Evolutionary conservation across 2,329 filamentous ascomycete species (phyloP).

Genomic region (Thyridium curvatum): DNA sequence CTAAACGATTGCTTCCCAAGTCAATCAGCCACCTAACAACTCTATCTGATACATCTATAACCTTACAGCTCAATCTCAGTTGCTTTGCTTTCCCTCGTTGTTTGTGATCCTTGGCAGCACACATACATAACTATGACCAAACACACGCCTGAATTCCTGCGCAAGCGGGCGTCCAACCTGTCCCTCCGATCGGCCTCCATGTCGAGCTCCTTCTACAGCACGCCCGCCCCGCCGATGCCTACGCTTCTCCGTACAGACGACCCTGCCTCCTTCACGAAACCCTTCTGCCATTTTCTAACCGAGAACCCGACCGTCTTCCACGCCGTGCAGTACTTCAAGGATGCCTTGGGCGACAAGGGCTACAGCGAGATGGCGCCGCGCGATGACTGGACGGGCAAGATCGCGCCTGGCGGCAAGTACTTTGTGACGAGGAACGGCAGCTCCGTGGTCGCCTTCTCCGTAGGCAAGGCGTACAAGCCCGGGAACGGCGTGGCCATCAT

Average conservation of each 20-base stretch:
- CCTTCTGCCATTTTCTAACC: conserved; percentile 82
- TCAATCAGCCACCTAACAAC: too few relatives aligned
- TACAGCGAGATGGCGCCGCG: conserved; percentile 76
- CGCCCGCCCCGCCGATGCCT: conserved; percentile 19
- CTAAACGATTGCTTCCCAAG: too few relatives aligned
- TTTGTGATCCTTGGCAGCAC: too few relatives aligned
- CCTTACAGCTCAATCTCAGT: too few relatives aligned
- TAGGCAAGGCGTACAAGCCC: conserved; percentile 24
- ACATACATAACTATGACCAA: conserved; percentile 30
- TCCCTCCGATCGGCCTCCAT: conserved; percentile 35
- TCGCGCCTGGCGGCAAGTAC: conserved; percentile 59
- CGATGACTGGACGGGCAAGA: conserved; percentile 65
- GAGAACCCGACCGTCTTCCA: conserved; percentile 94
- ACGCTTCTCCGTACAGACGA: conserved; percentile 31
- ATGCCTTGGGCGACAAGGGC: conserved; percentile 63
- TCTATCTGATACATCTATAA: too few relatives aligned
- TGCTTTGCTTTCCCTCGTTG: too few relatives aligned
- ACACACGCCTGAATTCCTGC: conserved; percentile 36
- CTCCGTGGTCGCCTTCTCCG: conserved; percentile 28
- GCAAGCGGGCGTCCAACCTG: conserved; percentile 34
- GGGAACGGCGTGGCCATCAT: conserved; percentile 39
- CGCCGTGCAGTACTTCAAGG: conserved; percentile 71
- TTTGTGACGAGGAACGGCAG: conserved; percentile 27
- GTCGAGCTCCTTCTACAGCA: conserved; percentile 16
- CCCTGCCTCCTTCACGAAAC: conserved; percentile 67